Conservation (phyloP, 1,284 basidiomycete genomes). For the Puccinia horiana region DNA sequence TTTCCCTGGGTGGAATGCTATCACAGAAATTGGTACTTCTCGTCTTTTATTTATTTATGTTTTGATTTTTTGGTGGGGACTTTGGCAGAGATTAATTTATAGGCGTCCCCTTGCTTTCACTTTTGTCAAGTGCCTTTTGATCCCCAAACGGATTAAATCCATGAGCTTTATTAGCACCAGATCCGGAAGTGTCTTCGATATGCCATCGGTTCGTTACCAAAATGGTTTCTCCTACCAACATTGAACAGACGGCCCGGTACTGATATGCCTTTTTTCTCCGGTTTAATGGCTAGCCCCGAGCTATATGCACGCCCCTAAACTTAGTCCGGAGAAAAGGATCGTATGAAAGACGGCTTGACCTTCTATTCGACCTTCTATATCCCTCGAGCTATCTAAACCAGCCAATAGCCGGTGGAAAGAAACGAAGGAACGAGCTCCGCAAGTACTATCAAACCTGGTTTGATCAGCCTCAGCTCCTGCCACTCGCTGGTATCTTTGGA, state of each 20-base stretch:
- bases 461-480: constrained; percentile 43
- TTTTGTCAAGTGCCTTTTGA: not conserved
- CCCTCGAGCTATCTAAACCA: constrained; percentile 9
- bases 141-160: constrained; percentile 24
- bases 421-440: not conserved
- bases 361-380: not conserved
- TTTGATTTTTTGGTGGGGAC: not conserved
- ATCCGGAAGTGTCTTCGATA: constrained; percentile 16
- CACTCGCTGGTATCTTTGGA: constrained; percentile 53
- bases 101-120: constrained; percentile 52
- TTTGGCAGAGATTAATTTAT: not conserved
- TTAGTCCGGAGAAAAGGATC: not conserved
- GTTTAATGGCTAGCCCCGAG: not conserved
- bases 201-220: constrained; percentile 4
- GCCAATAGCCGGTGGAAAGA: not conserved
- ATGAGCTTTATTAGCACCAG: constrained; percentile 16
- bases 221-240: not conserved
- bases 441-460: constrained; percentile 13
- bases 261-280: not conserved
- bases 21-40: constrained; percentile 56
- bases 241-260: not conserved
- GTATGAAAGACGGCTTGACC: not conserved
- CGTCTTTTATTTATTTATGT: not conserved
- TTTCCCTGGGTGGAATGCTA: constrained; percentile 84
- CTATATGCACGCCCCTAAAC: not conserved